Evolutionary conservation across 2,329 filamentous ascomycete species (phyloP).

Genomic region (Monascus ruber): DNA sequence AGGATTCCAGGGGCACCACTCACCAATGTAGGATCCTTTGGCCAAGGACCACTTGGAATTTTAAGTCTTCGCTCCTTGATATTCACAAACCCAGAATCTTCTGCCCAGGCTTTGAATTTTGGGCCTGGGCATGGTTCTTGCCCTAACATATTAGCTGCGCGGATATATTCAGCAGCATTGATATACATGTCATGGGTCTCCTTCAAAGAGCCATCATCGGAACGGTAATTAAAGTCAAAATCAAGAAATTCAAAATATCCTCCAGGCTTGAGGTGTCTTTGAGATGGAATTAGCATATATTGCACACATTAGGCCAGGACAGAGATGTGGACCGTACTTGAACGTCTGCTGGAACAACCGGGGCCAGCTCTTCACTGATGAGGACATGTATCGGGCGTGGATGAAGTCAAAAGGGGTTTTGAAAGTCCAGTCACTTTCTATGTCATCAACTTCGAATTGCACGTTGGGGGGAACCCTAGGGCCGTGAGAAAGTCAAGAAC

Average conservation of each 20-base stretch:
- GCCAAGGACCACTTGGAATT: slow-evolving; percentile 12
- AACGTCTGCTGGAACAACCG: slow-evolving; percentile 6
- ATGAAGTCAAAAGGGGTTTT: slow-evolving; percentile 7
- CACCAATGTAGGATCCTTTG: slow-evolving; percentile 4
- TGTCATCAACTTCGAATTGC: neutral
- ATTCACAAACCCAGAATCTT: slow-evolving; percentile 4
- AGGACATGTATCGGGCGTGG: slow-evolving; percentile 9
- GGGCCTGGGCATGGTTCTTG: slow-evolving; percentile 4
- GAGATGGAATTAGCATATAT: neutral
- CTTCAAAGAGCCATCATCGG: neutral
- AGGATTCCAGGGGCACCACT: too few relatives aligned
- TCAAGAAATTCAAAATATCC: slow-evolving; percentile 8
- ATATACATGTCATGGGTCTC: slow-evolving; percentile 3
- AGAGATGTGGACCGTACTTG: neutral
- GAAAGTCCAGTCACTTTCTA: neutral
- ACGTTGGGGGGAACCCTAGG: slow-evolving; percentile 13
- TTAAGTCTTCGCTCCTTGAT: slow-evolving; percentile 6
- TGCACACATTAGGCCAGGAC: neutral
- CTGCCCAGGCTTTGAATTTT: slow-evolving; percentile 1
- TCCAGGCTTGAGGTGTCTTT: slow-evolving; percentile 4
- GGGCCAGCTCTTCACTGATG: slow-evolving; percentile 5
- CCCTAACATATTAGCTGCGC: slow-evolving; percentile 5
- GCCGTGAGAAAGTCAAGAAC: too few relatives aligned
- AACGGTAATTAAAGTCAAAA: slow-evolving; percentile 5
- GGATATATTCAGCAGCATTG: slow-evolving; percentile 6